A percentile compares a stretch with the other conserved stretches of the same genome.
Evolutionary conservation across 768 basidiomycete genomes (phyloP).

Genomic region (Cubamyces lactineus): DNA sequence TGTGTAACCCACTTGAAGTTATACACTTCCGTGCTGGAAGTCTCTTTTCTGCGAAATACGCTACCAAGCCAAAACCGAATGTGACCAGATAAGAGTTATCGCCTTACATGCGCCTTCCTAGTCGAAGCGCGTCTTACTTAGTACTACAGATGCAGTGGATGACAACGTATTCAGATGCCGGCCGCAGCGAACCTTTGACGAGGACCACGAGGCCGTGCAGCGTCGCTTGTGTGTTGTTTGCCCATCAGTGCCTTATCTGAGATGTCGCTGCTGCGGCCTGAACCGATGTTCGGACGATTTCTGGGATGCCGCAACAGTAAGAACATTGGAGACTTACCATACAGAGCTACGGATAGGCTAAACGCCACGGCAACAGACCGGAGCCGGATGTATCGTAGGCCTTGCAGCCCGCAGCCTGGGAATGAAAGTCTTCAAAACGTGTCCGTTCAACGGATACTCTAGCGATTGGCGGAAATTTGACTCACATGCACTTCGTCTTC

Average conservation of each 20-base stretch:
- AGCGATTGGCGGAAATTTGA: constrained; percentile 4
- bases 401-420: constrained; percentile 1
- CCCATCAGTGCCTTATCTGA: constrained; percentile 8
- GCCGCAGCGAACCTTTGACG: no score
- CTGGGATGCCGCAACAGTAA: background rate
- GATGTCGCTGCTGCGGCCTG: background rate
- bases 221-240: constrained; percentile 1
- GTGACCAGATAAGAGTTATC: no score
- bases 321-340: background rate
- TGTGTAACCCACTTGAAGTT: no score
- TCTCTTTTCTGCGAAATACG: no score
- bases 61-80: no score
- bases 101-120: no score
- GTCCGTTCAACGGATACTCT: background rate
- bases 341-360: background rate
- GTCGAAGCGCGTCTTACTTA: no score
- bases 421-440: background rate
- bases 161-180: no score
- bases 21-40: no score
- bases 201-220: background rate
- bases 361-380: background rate
- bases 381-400: background rate
- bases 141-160: no score
- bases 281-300: background rate
- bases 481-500: constrained; percentile 3